Evolutionary conservation across 192 early-diverging fungal genomes (phyloP).

Genomic region (Backusella tarrabulga): DNA sequence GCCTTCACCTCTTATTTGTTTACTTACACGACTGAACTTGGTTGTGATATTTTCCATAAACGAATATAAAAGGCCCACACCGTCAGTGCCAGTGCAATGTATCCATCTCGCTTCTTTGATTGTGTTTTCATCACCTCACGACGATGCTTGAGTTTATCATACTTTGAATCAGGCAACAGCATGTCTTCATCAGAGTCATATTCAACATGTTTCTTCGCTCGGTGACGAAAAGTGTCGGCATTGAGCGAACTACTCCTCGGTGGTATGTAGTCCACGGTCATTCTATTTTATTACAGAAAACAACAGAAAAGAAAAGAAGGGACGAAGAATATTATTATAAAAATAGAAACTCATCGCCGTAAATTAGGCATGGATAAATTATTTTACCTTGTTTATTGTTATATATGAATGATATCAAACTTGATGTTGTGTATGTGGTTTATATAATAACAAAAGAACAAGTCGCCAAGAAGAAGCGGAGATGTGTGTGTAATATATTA

Average conservation of each 20-base stretch:
- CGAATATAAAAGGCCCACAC: slow-evolving; percentile 35
- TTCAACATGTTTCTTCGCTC: not conserved
- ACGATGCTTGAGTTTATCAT: not conserved
- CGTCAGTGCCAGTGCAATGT: slow-evolving; percentile 17
- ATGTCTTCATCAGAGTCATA: slow-evolving; percentile 5
- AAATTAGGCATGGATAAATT: not conserved
- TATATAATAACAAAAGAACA: too few relatives aligned
- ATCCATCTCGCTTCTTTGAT: not conserved
- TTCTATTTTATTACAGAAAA: not conserved
- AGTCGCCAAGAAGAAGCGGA: too few relatives aligned
- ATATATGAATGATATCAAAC: too few relatives aligned
- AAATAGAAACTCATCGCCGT: not conserved
- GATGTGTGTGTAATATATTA: too few relatives aligned
- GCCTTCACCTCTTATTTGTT: not conserved
- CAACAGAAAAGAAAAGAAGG: not conserved
- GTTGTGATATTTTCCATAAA: slow-evolving; percentile 41
- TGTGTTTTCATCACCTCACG: not conserved
- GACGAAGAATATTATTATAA: not conserved
- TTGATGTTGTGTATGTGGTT: too few relatives aligned
- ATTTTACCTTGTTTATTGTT: not conserved
- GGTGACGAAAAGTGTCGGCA: not conserved
- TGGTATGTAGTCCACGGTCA: not conserved
- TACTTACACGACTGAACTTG: slow-evolving; percentile 42
- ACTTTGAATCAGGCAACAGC: not conserved
- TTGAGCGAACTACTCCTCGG: not conserved